Evolutionary conservation across 2,329 filamentous ascomycete species (phyloP), one percentile per base, ranked within the genome.

Genomic region (Annulohypoxylon truncatum): DNA sequence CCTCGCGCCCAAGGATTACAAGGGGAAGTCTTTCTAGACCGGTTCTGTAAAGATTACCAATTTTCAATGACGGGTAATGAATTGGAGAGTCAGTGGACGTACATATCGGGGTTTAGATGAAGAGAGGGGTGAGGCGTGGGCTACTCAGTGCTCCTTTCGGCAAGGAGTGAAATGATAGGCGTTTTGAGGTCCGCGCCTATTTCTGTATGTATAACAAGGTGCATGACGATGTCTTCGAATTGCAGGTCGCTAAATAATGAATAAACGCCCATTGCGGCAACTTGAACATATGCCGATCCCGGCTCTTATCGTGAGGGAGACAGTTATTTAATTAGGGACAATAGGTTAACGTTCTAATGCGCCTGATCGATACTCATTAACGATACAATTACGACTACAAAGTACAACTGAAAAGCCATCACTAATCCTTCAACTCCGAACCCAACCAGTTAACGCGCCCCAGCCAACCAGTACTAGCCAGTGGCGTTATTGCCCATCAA

Each of bases 1-100:
- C 47, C 70, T 84, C 31, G 74, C 79, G 56, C 80, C 82, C 48
- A 82, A 82, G 73, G 78, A 78, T 62, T 83, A 83, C 76, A 82
- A 81, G 78, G 79, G 78, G 64, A 79, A 79, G 67, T 31, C 48
- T 3, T 73, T 75, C 57, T 75, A 57, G 69, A 63, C 15, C n/a
- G n/a, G n/a, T n/a, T n/a, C n/a, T n/a, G n/a, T n/a, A n/a, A n/a
- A n/a, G n/a, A n/a, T n/a, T n/a, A n/a, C n/a, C n/a, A n/a, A n/a
- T n/a, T n/a, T n/a, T n/a, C n/a, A n/a, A n/a, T n/a, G n/a, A n/a
- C n/a, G n/a, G n/a, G n/a, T n/a, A n/a, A n/a, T n/a, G n/a, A n/a
- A n/a, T n/a, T n/a, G n/a, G n/a, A n/a, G n/a, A n/a, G n/a, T n/a
- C 20, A 31, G 13, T 38, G 24, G n/a, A 52, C 38, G 9, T 38